phyloP scores from a whole-genome alignment of 2,329 filamentous ascomycete genomes.

The Arachnomyces sp. region DNA sequence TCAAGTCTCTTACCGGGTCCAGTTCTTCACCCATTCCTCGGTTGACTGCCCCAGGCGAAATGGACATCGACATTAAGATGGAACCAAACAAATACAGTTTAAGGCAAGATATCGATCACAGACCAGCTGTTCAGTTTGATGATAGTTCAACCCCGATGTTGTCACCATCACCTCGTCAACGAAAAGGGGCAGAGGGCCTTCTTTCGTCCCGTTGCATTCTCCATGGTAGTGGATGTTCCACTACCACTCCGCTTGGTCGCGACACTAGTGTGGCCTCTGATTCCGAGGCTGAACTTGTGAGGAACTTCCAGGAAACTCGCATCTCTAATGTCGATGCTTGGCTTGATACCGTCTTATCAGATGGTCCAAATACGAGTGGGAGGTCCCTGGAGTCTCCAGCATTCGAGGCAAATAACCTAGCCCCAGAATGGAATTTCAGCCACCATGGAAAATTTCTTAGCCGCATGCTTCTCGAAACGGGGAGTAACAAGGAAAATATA shows the following conservation, averaged over 20 bases:
- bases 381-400: neutral
- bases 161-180: neutral
- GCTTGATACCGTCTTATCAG: conserved; percentile 2
- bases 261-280: neutral
- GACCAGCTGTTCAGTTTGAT: too few species aligned
- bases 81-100: neutral
- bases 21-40: too few species aligned
- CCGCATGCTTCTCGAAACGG: neutral
- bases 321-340: conserved; percentile 3
- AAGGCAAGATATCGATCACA: too few species aligned
- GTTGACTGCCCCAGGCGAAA: too few species aligned
- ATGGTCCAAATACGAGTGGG: neutral
- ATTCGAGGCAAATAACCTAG: neutral
- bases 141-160: neutral
- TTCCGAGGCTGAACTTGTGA: neutral
- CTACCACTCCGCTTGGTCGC: neutral
- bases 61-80: neutral
- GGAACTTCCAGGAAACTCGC: neutral
- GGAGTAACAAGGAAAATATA: conserved; percentile 2
- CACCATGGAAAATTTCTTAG: too few species aligned
- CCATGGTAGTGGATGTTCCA: neutral
- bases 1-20: neutral
- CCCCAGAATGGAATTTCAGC: neutral
- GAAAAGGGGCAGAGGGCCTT: conserved; percentile 1
- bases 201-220: neutral